phyloP scores from a whole-genome alignment of 2,329 filamentous ascomycete species.

The Curvularia verruculosa region DNA sequence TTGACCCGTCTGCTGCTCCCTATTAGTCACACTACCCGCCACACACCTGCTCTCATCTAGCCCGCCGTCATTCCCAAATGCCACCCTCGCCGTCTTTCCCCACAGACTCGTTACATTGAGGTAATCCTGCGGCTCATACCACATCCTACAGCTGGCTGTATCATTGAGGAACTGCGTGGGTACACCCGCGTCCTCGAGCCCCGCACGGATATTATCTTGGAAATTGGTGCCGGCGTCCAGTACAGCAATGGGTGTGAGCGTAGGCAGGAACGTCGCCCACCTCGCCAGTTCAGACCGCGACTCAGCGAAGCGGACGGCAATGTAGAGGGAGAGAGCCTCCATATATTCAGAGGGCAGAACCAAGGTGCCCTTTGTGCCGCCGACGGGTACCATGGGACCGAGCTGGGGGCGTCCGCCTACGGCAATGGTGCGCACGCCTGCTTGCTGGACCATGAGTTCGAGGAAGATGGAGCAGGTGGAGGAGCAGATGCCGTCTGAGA shows the following conservation, averaged over 20 bases:
- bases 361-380: slow-evolving; percentile 54
- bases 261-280: slow-evolving; percentile 35
- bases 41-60: slow-evolving; percentile 40
- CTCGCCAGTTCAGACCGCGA: slow-evolving; percentile 15
- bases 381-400: slow-evolving; percentile 53
- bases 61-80: slow-evolving; percentile 36
- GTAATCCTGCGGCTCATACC: slow-evolving; percentile 62
- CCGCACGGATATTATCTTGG: slow-evolving; percentile 48
- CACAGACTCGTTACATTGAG: slow-evolving; percentile 60
- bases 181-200: slow-evolving; percentile 41
- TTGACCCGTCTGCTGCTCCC: slow-evolving; percentile 34
- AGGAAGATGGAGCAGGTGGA: slow-evolving; percentile 55
- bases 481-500: slow-evolving; percentile 55
- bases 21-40: slow-evolving; percentile 34
- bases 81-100: slow-evolving; percentile 48
- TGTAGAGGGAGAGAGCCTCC: slow-evolving; percentile 23
- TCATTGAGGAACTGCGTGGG: slow-evolving; percentile 67
- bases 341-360: slow-evolving; percentile 38
- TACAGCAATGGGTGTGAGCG: slow-evolving; percentile 29
- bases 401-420: slow-evolving; percentile 51
- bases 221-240: slow-evolving; percentile 45
- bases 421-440: slow-evolving; percentile 50
- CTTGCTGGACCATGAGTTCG: slow-evolving; percentile 55
- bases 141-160: slow-evolving; percentile 66
- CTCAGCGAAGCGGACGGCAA: slow-evolving; percentile 28